These are phyloP conservation scores for Oligophagozyma castellii DNA, from an alignment of 1,139 yeast species.

Conservation along the genomic window DNA sequence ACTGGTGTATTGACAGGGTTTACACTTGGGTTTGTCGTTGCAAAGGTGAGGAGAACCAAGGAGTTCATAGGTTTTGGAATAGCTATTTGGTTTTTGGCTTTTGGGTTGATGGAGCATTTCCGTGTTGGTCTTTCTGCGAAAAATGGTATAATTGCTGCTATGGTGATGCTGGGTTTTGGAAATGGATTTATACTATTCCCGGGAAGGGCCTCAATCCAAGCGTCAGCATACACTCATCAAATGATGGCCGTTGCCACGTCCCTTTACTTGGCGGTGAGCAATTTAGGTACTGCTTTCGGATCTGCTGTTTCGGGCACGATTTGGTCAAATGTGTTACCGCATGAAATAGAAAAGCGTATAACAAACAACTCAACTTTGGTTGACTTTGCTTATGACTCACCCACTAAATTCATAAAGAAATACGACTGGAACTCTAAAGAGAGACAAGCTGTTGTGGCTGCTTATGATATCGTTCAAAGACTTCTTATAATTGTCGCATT, in stretches of 20 bases:
- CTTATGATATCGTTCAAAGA: conserved; percentile 49
- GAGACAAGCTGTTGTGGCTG: conserved; percentile 40
- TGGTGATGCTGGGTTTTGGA: conserved; percentile 57
- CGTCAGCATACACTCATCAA: conserved; percentile 49
- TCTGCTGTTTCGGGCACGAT: conserved; percentile 45
- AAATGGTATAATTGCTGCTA: conserved; percentile 52
- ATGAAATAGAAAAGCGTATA: conserved; percentile 19
- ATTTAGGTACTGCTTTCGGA: conserved; percentile 45
- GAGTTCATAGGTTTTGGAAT: conserved; percentile 47
- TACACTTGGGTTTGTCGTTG: conserved; percentile 41
- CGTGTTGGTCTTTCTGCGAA: conserved; percentile 39
- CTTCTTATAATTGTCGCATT: conserved; percentile 45
- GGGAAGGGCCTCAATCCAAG: conserved; percentile 49
- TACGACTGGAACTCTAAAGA: conserved; percentile 50
- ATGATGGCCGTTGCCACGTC: conserved; percentile 53
- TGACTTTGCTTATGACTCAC: conserved; percentile 37
- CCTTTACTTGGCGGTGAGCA: conserved; percentile 39
- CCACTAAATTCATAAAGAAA: conserved; percentile 32
- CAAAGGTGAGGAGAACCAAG: conserved; percentile 40
- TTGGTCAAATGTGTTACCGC: conserved; percentile 40
- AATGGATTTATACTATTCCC: conserved; percentile 62
- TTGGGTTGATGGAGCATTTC: conserved; percentile 44
- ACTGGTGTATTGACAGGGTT: conserved; percentile 53
- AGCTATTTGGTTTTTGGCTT: conserved; percentile 39
- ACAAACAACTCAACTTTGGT: conserved; percentile 28